Evolutionary conservation across 305 asterid genomes (phyloP).

Genomic region (Fraxinus paxiana): DNA sequence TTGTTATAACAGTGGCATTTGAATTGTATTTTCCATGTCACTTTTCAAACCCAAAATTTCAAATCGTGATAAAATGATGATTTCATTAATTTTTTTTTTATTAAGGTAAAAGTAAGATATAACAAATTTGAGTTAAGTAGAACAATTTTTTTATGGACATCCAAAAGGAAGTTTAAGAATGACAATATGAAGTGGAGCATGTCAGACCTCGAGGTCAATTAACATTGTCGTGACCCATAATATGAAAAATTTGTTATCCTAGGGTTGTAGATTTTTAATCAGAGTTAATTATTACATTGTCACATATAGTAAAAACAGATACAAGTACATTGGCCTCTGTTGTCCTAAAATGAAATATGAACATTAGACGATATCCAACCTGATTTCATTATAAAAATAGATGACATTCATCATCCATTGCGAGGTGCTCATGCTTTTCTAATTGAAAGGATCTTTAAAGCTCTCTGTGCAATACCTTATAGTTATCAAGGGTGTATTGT

Average conservation of each 20-base stretch:
- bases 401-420: neutral
- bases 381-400: neutral
- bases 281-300: neutral
- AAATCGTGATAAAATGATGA: neutral
- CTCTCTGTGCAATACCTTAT: neutral
- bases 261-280: neutral
- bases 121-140: neutral
- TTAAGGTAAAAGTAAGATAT: neutral
- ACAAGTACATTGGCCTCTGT: neutral
- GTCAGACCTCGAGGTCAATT: neutral
- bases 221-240: neutral
- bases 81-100: neutral
- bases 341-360: neutral
- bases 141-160: neutral
- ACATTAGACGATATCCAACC: neutral
- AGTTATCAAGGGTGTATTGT: neutral
- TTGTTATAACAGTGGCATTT: neutral
- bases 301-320: neutral
- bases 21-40: neutral
- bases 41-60: slow-evolving; percentile 1
- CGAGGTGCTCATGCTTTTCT: neutral
- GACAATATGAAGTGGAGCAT: neutral
- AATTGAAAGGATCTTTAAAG: neutral
- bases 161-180: neutral
- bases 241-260: neutral